Percentiles rank a stretch among this genome's conserved stretches.
Conservation (phyloP, 2,329 filamentous ascomycete genomes). For the Tolypocladium paradoxum region DNA sequence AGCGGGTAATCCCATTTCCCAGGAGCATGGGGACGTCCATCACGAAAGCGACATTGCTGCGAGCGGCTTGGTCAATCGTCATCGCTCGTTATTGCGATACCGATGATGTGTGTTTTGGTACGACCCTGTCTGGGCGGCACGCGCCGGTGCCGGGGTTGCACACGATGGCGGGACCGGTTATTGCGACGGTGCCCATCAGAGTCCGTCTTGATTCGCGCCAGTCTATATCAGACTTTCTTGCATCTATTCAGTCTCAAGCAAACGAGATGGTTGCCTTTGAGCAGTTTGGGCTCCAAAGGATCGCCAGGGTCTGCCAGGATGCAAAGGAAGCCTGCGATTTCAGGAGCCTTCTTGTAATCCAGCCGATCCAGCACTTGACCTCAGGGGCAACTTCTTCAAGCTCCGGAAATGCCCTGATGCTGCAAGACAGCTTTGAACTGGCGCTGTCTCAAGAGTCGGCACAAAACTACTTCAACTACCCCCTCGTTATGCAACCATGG, state of each 20-base stretch:
- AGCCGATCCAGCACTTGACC: slow-evolving; percentile 3
- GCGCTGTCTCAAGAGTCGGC: not conserved
- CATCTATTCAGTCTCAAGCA: slow-evolving; percentile 7
- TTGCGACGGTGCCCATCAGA: slow-evolving; percentile 10
- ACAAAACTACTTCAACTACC: slow-evolving; percentile 6
- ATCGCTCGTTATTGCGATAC: no score
- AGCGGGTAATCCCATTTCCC: slow-evolving; percentile 10
- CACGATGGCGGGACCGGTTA: no score
- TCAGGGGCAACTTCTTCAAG: not conserved
- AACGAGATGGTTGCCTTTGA: slow-evolving; percentile 7
- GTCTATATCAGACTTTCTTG: slow-evolving; percentile 7
- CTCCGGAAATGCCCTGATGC: not conserved
- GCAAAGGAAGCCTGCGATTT: slow-evolving; percentile 5
- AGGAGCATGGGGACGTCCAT: not conserved
- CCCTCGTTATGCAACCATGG: slow-evolving; percentile 2
- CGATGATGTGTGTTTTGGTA: no score
- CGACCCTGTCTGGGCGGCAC: no score
- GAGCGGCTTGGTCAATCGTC: no score
- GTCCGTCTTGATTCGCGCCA: slow-evolving; percentile 2
- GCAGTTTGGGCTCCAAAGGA: slow-evolving; percentile 6
- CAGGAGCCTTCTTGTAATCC: slow-evolving; percentile 7
- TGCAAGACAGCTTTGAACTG: not conserved
- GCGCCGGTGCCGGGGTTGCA: no score
- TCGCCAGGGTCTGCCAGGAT: slow-evolving; percentile 5
- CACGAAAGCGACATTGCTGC: not conserved